Base-by-base conservation (phyloP, 805 yeast genomes). In the Metschnikowia anglica region DNA sequence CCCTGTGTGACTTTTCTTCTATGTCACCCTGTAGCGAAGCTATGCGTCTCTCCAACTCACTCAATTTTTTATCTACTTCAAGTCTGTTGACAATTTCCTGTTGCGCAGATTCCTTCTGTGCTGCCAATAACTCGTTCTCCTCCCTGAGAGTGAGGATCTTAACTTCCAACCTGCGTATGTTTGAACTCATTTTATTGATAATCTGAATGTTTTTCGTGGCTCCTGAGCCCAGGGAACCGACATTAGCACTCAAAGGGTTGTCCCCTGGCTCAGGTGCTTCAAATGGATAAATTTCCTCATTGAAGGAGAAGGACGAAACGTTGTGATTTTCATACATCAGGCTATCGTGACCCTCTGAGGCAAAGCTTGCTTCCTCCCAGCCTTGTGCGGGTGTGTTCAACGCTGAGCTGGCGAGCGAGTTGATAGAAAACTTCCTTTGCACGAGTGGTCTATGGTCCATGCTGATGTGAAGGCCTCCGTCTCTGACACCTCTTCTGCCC, bases 81-180 rank as follows among this genome's bases (percentile, higher is more conserved):
- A 28, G 43, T 45, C 57, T 72, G 54, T 66, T 71, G 20, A 85
- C 69, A 12, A 90, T 72, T 55, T 88, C 95, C 41, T 73, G 76
- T 46, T 87, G 83, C 0, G 87, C 81, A 2, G 72, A 74, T 33
- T 79, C 83, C 51, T 86, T 85, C 44, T 85, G 88, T 3, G 53
- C 58, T 2, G 64, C 60, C 16, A 85, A 60, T 43, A 71, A 70
- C 20, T 66, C 70, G 34, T 83, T 73, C 39, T 85, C 89, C 34
- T 84, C 89, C 48, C 72, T 76, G 39, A 81, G 64, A 0, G 85
- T 74, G 32, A 78, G 63, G 12, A 89, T 61, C 57, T 93, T 97
- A 20, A 85, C 76, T 59, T 91, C 96, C 30, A 91, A 68, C 43
- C 90, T 74, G 46, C 96, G 75, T 15, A 91, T 80, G 37, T 81